phyloP scores from a whole-genome alignment of 495 filamentous ascomycete genomes.

The Stereocaulon alpinum region DNA sequence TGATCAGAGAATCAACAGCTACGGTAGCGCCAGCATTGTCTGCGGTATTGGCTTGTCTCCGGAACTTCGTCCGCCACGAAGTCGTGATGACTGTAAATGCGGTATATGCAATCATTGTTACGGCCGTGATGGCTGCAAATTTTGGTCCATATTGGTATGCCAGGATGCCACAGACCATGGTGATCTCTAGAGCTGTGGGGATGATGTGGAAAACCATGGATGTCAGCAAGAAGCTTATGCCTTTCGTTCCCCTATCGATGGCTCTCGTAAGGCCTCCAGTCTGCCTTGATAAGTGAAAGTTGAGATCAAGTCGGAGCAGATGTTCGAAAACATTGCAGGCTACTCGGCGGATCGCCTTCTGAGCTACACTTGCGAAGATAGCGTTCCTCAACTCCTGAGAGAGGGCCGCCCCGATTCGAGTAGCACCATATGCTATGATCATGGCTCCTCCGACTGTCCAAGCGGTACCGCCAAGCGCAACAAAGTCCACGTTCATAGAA shows the following conservation, averaged over 20 bases:
- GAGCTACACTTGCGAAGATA: constrained; percentile 90
- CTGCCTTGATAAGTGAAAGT: constrained; percentile 87
- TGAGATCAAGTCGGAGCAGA: constrained; percentile 75
- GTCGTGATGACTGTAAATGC: constrained; percentile 93
- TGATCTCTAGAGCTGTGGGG: constrained; percentile 86
- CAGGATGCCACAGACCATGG: constrained; percentile 85
- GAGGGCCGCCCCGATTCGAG: constrained; percentile 74
- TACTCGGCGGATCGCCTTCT: constrained; percentile 88
- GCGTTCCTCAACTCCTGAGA: constrained; percentile 92
- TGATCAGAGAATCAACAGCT: constrained; percentile 91
- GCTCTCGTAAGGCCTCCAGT: constrained; percentile 90
- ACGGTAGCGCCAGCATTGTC: constrained; percentile 94
- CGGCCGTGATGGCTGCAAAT: constrained; percentile 83
- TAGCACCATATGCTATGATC: constrained; percentile 86
- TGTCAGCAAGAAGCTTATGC: constrained; percentile 90
- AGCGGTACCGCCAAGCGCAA: constrained; percentile 69
- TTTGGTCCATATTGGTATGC: constrained; percentile 86
- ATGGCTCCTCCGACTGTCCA: constrained; percentile 81
- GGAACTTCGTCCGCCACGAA: constrained; percentile 92
- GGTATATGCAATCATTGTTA: constrained; percentile 87
- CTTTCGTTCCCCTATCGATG: constrained; percentile 94
- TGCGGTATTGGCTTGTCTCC: constrained; percentile 86
- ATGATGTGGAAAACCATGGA: constrained; percentile 99
- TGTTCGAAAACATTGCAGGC: constrained; percentile 90
- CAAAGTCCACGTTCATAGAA: constrained; percentile 91